A percentile compares a stretch with the other conserved stretches of the same genome.
phyloP scores from a whole-genome alignment of 1,284 basidiomycete species.

The Rugosomyces carneus region DNA sequence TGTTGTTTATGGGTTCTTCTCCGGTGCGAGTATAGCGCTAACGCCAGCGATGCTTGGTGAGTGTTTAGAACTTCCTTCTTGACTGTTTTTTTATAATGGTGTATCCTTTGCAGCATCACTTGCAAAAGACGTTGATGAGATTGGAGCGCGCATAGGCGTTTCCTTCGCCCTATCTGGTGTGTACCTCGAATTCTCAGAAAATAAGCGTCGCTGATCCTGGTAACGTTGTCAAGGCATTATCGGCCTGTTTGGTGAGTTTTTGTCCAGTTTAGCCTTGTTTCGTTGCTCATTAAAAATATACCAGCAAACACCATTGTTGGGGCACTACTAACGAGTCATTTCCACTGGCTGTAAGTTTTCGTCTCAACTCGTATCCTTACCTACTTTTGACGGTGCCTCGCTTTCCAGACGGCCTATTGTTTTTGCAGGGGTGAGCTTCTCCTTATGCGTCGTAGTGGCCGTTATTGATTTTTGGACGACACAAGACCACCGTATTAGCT shows the following conservation, averaged over 20 bases:
- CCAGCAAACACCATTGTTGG: conserved; percentile 14
- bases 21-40: conserved; percentile 35
- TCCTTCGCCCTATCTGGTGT: conserved; percentile 33
- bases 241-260: conserved; percentile 11
- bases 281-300: neutral
- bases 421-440: conserved; percentile 5
- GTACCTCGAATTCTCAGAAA: conserved; percentile 3
- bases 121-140: conserved; percentile 30
- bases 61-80: neutral
- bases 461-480: neutral
- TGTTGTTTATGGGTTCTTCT: conserved; percentile 44
- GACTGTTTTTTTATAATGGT: neutral
- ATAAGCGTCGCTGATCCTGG: neutral
- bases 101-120: conserved; percentile 16
- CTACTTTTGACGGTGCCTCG: too few relatives aligned
- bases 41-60: conserved; percentile 6
- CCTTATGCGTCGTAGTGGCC: neutral
- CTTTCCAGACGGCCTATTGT: conserved; percentile 3
- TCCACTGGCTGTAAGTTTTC: conserved; percentile 5
- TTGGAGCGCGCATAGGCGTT: conserved; percentile 33
- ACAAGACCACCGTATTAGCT: conserved; percentile 1
- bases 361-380: neutral
- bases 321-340: conserved; percentile 11
- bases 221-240: conserved; percentile 3
- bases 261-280: too few relatives aligned